Percentiles rank a stretch among this genome's conserved stretches.
phyloP scores from a whole-genome alignment of 2,329 filamentous ascomycete genomes.

The Fusarium sp. region DNA sequence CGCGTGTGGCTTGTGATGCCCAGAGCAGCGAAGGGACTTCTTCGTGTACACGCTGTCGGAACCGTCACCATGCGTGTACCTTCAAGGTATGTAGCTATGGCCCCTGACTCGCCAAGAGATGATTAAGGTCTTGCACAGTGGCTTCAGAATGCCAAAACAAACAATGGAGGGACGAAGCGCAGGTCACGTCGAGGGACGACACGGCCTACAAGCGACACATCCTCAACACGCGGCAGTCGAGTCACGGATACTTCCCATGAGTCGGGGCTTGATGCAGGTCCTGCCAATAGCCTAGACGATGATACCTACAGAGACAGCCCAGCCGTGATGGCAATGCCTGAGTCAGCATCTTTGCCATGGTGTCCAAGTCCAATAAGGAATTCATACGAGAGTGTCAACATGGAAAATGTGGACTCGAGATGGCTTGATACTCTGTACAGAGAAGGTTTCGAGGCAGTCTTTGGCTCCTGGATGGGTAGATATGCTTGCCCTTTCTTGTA shows the following conservation, averaged over 20 bases:
- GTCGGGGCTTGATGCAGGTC: background rate
- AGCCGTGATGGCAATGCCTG: background rate
- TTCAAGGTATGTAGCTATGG: slow-evolving; percentile 39
- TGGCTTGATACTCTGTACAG: slow-evolving; percentile 47
- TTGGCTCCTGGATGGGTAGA: slow-evolving; percentile 54
- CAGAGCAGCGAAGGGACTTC: slow-evolving; percentile 63
- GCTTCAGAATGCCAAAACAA: slow-evolving; percentile 38
- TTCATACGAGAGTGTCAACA: background rate
- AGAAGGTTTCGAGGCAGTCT: slow-evolving; percentile 50
- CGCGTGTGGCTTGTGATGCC: slow-evolving; percentile 45
- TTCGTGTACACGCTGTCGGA: slow-evolving; percentile 69
- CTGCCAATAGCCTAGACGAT: background rate
- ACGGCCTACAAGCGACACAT: slow-evolving; percentile 19
- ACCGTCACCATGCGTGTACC: slow-evolving; percentile 41
- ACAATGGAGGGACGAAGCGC: slow-evolving; percentile 8
- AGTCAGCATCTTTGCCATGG: background rate
- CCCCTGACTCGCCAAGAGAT: background rate
- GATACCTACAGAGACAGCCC: background rate
- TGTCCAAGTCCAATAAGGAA: background rate
- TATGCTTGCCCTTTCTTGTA: slow-evolving; percentile 54
- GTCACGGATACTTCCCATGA: background rate
- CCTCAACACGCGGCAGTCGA: slow-evolving; percentile 4
- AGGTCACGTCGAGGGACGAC: slow-evolving; percentile 22
- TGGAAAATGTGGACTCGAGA: slow-evolving; percentile 19
- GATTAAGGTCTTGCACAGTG: slow-evolving; percentile 25